phyloP scores from a whole-genome alignment of 2,329 filamentous ascomycete genomes.

The Xylariales sp. region DNA sequence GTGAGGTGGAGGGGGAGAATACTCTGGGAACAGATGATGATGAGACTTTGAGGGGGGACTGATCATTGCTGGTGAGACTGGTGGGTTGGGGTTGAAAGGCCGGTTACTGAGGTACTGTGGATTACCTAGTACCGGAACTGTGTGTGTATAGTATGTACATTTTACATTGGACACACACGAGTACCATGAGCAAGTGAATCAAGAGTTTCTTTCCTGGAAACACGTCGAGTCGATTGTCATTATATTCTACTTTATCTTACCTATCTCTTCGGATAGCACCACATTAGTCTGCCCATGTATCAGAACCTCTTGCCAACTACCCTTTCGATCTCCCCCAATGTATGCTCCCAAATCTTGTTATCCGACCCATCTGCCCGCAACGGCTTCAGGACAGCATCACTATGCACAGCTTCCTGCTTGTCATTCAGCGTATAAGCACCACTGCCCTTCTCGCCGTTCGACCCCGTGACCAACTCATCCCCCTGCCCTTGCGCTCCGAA shows the following conservation, averaged over 20 bases:
- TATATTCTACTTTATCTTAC: no score
- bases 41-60: not conserved
- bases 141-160: no score
- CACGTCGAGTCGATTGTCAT: no score
- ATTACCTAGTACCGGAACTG: no score
- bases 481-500: not conserved
- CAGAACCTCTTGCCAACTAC: not conserved
- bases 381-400: not conserved
- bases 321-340: not conserved
- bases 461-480: not conserved
- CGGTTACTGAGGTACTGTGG: no score
- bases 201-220: no score
- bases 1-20: not conserved
- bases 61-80: not conserved
- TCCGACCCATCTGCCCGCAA: not conserved
- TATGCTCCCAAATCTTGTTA: constrained; percentile 1
- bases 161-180: no score
- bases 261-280: no score
- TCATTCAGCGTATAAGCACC: constrained; percentile 1
- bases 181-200: no score
- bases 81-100: no score
- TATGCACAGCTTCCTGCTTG: not conserved
- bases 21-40: not conserved
- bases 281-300: not conserved
- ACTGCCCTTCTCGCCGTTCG: not conserved